Evolutionary conservation across 768 basidiomycete species (phyloP).

Genomic region (Lactarius sanguifluus): DNA sequence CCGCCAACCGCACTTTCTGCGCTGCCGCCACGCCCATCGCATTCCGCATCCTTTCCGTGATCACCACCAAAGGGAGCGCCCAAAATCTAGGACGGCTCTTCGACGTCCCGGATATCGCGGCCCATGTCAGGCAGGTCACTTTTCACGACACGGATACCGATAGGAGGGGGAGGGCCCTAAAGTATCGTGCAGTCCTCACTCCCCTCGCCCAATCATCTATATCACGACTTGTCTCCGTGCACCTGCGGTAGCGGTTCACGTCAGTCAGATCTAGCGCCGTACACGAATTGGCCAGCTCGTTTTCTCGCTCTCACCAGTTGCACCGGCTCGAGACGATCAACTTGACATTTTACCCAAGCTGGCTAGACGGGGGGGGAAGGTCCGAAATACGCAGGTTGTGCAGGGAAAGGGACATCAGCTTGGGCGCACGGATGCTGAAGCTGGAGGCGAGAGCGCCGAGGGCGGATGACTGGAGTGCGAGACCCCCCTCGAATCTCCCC

Average conservation of each 20-base stretch:
- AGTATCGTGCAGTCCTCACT: not conserved
- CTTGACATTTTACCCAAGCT: conserved; percentile 2
- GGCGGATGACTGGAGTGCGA: too few relatives aligned
- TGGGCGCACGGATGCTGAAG: too few relatives aligned
- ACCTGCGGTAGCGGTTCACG: too few relatives aligned
- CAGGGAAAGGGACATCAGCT: too few relatives aligned
- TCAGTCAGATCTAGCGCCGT: not conserved
- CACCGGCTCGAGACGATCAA: not conserved
- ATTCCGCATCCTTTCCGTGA: conserved; percentile 3
- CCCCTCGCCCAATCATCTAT: not conserved
- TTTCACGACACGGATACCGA: not conserved
- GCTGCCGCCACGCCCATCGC: not conserved
- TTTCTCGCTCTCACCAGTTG: not conserved
- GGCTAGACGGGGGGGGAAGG: not conserved
- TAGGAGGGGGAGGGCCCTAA: not conserved
- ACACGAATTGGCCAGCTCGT: not conserved
- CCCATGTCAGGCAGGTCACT: not conserved
- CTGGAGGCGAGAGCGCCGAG: too few relatives aligned
- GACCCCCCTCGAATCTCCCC: not conserved
- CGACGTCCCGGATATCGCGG: not conserved
- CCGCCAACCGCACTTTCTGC: not conserved
- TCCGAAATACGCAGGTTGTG: too few relatives aligned
- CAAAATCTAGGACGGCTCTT: not conserved
- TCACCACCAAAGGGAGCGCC: not conserved
- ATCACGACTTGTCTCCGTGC: not conserved